Conservation (phyloP, 768 basidiomycete genomes). For the Kwoniella sp. region DNA sequence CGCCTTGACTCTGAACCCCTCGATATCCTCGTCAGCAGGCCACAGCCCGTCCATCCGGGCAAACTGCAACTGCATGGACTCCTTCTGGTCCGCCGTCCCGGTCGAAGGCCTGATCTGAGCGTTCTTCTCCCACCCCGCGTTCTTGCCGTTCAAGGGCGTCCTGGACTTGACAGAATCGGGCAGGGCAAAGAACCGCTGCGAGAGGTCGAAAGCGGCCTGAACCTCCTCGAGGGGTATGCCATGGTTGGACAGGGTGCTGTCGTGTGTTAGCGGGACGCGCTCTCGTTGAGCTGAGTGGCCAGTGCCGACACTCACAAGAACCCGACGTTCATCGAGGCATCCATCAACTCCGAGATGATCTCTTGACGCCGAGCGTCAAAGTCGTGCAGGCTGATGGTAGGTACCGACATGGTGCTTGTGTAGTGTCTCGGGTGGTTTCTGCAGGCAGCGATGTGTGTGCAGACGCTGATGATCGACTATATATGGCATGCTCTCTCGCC, state of each 20-base stretch:
- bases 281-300: background rate
- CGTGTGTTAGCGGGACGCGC: no score
- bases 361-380: constrained; percentile 33
- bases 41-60: constrained; percentile 25
- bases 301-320: constrained; percentile 36
- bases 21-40: constrained; percentile 28
- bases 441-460: background rate
- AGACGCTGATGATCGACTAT: background rate
- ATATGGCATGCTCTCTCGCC: no score
- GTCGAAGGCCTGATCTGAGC: constrained; percentile 39
- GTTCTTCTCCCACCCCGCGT: constrained; percentile 31
- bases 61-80: constrained; percentile 38
- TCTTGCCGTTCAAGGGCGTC: constrained; percentile 30
- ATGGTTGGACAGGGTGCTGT: constrained; percentile 39
- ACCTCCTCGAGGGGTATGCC: constrained; percentile 32
- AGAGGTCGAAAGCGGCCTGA: constrained; percentile 26
- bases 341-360: constrained; percentile 34
- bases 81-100: constrained; percentile 40
- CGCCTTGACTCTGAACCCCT: constrained; percentile 14
- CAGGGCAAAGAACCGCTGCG: constrained; percentile 36
- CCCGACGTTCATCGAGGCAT: constrained; percentile 32
- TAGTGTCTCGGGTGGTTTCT: background rate
- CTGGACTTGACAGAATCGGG: constrained; percentile 27
- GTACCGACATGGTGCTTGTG: constrained; percentile 18
- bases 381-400: constrained; percentile 34